Evolutionary conservation across 345 rosid genomes (phyloP), one percentile per base, ranked within the genome.

Genomic region (Acer yangbiense): DNA sequence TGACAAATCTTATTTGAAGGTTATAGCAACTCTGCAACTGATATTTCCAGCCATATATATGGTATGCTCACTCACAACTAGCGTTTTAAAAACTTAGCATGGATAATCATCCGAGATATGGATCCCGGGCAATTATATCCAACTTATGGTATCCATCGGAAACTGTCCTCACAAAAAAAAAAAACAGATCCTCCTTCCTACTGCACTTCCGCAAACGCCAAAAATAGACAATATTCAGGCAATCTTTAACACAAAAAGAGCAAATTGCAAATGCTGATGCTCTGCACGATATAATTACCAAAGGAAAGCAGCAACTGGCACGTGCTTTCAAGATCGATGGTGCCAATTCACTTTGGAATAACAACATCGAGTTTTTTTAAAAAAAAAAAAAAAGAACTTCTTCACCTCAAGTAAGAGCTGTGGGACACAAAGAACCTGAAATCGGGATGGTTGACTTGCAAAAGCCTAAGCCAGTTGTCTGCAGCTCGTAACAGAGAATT

Each of bases 371-470:
- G 68, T 71, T 79, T 18, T 65, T 39, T 29, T 29, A n/a, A n/a
- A n/a, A n/a, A n/a, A n/a, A n/a, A n/a, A n/a, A n/a, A n/a, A 70
- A 62, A 16, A 66, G 63, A 11, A 29, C 68, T 10, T 50, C 76
- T 44, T 84, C 86, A 87, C 80, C 80, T 83, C 86, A 79, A 17
- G 63, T 82, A 81, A 50, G 86, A 75, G 57, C 82, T 86, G 68
- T 90, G 89, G 27, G 93, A 82, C 18, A 86, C 65, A 69, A 94
- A 94, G 90, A 93, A 94, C 60, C 74, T 81, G 82, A 80, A 94
- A 76, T 91, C 98, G 1, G 95, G 98, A 83, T 90, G 98, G 55
- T 86, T 83, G 3, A 93, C 98, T 83, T 83, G 87, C 84, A 90
- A 76, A 65, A 25, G 82, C 85, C 80, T 87, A 27, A 94, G 94